Evolutionary conservation across 2,329 filamentous ascomycete species (phyloP).

Genomic region (Penicillium brevicompactum): DNA sequence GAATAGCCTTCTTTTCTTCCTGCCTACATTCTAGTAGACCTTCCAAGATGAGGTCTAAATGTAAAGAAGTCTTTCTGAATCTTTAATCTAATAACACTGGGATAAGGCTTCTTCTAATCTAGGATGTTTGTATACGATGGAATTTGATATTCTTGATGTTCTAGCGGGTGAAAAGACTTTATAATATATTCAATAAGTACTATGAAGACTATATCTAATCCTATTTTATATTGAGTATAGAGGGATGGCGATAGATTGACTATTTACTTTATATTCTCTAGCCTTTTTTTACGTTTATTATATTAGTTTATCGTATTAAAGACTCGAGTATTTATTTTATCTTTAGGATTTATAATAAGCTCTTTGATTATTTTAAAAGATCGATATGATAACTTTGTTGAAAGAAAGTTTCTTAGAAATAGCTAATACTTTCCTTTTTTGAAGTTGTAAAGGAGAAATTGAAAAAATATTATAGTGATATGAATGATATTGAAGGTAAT

Average conservation of each 20-base stretch:
- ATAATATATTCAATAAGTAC: neutral
- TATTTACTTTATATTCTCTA: neutral
- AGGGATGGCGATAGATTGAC: neutral
- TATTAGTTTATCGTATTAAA: neutral
- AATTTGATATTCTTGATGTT: neutral
- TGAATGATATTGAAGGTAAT: neutral
- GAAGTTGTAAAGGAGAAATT: neutral
- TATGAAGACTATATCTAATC: neutral
- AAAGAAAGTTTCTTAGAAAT: neutral
- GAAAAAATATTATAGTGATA: neutral
- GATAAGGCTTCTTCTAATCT: neutral
- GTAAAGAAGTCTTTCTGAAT: neutral
- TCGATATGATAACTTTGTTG: slow-evolving; percentile 6
- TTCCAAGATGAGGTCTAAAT: no score
- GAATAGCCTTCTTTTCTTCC: no score
- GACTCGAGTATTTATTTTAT: neutral
- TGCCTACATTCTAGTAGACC: no score
- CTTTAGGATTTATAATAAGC: slow-evolving; percentile 15
- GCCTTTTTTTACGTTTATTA: neutral
- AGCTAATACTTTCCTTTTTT: neutral
- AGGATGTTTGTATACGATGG: neutral
- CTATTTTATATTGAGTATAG: neutral
- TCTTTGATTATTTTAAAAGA: slow-evolving; percentile 17
- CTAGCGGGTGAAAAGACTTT: neutral
- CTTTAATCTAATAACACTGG: neutral